Evolutionary conservation across 768 basidiomycete genomes (phyloP).

Genomic region (Xerocomus spinulosus): DNA sequence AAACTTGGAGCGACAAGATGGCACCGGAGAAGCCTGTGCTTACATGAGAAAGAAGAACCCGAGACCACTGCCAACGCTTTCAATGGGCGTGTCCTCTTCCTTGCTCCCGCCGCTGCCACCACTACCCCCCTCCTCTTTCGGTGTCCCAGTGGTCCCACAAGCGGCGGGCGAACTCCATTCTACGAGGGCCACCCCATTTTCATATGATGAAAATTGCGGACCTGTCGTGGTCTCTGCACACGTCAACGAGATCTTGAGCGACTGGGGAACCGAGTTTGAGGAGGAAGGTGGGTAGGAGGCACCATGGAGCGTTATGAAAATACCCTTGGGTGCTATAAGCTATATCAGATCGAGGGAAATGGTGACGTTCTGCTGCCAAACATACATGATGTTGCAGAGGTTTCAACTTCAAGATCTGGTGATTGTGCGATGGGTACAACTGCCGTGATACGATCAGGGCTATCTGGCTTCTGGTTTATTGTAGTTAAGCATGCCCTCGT

Average conservation of each 20-base stretch:
- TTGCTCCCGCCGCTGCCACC: constrained; percentile 12
- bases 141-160: constrained; percentile 39
- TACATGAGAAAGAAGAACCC: constrained; percentile 87
- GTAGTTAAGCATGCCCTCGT: constrained; percentile 73
- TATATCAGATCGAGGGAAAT: constrained; percentile 4
- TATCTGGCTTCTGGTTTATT: constrained; percentile 53
- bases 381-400: constrained; percentile 35
- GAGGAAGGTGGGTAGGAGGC: constrained; percentile 52
- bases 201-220: constrained; percentile 57
- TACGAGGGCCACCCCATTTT: constrained; percentile 48
- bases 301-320: constrained; percentile 58
- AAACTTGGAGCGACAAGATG: constrained; percentile 4
- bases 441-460: constrained; percentile 56
- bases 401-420: constrained; percentile 25
- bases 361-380: constrained; percentile 11
- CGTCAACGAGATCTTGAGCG: constrained; percentile 54
- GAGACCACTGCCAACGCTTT: constrained; percentile 64
- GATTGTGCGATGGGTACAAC: constrained; percentile 71
- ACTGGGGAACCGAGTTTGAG: constrained; percentile 45
- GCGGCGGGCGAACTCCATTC: constrained; percentile 62
- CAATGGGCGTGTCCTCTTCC: constrained; percentile 29
- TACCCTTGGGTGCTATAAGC: constrained; percentile 46
- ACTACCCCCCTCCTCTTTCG: constrained; percentile 26
- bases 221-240: constrained; percentile 46
- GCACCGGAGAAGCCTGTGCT: constrained; percentile 26